These are phyloP conservation scores for Amaranthus cruentus DNA, from an alignment of 148 eudicot genomes.

Conservation along the genomic window DNA sequence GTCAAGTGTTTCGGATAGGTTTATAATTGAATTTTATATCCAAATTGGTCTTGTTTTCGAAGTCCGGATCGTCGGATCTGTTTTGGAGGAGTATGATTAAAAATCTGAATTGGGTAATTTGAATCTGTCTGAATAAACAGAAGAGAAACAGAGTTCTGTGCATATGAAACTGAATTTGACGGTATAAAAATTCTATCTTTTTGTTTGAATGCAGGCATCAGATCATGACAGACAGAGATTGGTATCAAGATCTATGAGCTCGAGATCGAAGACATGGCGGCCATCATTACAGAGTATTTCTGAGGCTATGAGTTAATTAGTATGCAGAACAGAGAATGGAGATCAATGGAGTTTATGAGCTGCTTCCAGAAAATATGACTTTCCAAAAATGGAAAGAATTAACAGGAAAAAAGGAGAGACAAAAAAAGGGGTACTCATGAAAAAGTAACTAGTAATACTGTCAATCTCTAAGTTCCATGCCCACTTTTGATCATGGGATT, in stretches of 20 bases:
- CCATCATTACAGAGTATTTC: slow-evolving; percentile 83
- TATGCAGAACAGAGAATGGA: background rate
- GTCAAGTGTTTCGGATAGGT: too few relatives aligned
- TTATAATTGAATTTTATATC: too few relatives aligned
- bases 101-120: background rate
- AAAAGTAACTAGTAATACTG: slow-evolving; percentile 1
- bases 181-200: too few relatives aligned
- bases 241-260: slow-evolving; percentile 39
- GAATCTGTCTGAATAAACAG: background rate
- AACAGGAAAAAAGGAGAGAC: background rate
- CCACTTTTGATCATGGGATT: slow-evolving; percentile 20
- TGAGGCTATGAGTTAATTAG: slow-evolving; percentile 43
- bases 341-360: slow-evolving; percentile 9
- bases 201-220: slow-evolving; percentile 26
- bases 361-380: slow-evolving; percentile 6
- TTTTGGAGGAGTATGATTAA: background rate
- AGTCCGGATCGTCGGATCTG: too few relatives aligned
- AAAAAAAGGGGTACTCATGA: background rate
- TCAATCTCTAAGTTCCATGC: background rate
- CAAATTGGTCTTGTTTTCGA: too few relatives aligned
- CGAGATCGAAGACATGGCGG: slow-evolving; percentile 71
- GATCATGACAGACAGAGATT: slow-evolving; percentile 37
- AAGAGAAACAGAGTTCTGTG: background rate
- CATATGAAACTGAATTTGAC: background rate
- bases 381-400: background rate